Evolutionary conservation across 805 yeast species (phyloP), one percentile per base, ranked within the genome.

Genomic region (Pichia paraexigua): DNA sequence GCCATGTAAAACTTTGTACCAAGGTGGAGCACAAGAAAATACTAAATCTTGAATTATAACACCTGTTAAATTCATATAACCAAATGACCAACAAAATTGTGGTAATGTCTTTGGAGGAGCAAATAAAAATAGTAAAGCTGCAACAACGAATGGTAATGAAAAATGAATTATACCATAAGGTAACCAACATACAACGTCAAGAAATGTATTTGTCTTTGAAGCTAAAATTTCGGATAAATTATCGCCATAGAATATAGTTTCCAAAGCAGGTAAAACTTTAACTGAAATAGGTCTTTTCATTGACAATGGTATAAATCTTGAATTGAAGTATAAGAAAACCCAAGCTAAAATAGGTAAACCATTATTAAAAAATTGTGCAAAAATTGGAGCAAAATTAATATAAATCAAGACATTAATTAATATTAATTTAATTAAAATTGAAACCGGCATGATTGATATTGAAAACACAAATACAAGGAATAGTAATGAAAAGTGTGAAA

Each of bases 21-120:
- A 92, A 20, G 99, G 99, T 15, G 99, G 95, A 49, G 98, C 97
- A 47, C 94, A 87, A 7, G 99, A 96, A 65, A 88, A 89, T 6
- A 83, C 56, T 27, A 64, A 51, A 58, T 89, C 76, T 70, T 94
- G 98, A 51, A 80, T 78, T 37, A 85, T 62, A 32, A 92, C 97
- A 43, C 97, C 98, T 48, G 81, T 66, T 57, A 91, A 68, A 68
- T 92, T 94, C 92, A 90, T 86, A 72, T 86, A 89, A 13, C 99
- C 99, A 71, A 94, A 91, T 5, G 97, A 89, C 71, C 90, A 87
- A 2, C 89, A 96, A 68, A 84, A 92, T 9, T 87, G 79, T 53
- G 95, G 80, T 42, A 92, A 70, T 5, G 89, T 73, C 12, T 86
- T 83, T 45, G 99, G 99, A 11, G 98, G 97, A 0, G 88, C 97